These are phyloP conservation scores for Corylus heterophylla DNA, from an alignment of 306 rosid species.

Conservation along the genomic window DNA sequence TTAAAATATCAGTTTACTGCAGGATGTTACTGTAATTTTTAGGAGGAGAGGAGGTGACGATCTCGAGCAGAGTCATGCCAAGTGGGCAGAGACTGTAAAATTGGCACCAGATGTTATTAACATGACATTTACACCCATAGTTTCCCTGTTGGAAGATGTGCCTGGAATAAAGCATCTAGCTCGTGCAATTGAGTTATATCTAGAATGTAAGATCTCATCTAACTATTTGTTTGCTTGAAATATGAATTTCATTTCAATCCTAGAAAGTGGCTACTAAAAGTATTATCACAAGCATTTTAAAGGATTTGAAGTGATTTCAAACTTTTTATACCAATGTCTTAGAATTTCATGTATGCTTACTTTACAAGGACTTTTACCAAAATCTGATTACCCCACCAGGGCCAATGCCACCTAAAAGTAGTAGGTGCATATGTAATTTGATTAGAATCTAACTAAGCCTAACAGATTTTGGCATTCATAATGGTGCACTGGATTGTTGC, in stretches of 20 bases:
- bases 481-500: not conserved
- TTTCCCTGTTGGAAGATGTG: constrained; percentile 84
- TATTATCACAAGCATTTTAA: not conserved
- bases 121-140: constrained; percentile 93
- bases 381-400: not conserved
- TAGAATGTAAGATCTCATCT: constrained; percentile 71
- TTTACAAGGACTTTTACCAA: not conserved
- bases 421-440: not conserved
- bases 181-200: constrained; percentile 88
- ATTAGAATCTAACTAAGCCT: not conserved
- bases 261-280: not conserved
- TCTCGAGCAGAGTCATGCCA: constrained; percentile 91
- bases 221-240: constrained; percentile 16
- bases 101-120: constrained; percentile 90
- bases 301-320: not conserved
- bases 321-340: not conserved
- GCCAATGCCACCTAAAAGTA: not conserved
- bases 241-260: constrained; percentile 14
- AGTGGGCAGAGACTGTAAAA: constrained; percentile 86
- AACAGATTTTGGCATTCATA: not conserved
- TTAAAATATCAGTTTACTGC: constrained; percentile 30
- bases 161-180: constrained; percentile 77
- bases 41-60: constrained; percentile 99
- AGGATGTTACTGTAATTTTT: constrained; percentile 98
- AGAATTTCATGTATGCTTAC: not conserved